These are phyloP conservation scores for Acmispon strigosus DNA, from an alignment of 306 rosid genomes.

Conservation along the genomic window DNA sequence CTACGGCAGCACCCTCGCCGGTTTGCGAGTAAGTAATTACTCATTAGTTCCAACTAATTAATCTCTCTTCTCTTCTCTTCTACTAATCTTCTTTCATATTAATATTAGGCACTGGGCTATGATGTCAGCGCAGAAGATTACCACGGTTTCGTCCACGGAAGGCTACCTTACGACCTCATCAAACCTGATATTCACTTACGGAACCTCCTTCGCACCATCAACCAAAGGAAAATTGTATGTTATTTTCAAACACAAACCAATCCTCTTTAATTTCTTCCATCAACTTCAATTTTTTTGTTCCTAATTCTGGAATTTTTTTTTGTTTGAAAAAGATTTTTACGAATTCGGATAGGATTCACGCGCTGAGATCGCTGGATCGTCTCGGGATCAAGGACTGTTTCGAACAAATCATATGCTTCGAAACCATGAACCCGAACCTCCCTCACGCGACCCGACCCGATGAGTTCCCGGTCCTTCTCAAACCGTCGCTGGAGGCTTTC, in stretches of 20 bases:
- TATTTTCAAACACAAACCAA: background rate
- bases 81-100: too few species aligned
- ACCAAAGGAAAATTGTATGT: slow-evolving; percentile 64
- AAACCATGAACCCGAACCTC: slow-evolving; percentile 82
- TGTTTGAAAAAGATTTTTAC: slow-evolving; percentile 68
- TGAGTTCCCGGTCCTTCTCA: slow-evolving; percentile 65
- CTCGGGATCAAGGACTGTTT: slow-evolving; percentile 63
- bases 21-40: slow-evolving; percentile 70
- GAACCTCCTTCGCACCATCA: slow-evolving; percentile 45
- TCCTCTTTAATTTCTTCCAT: background rate
- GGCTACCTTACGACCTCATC: slow-evolving; percentile 69
- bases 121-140: slow-evolving; percentile 71
- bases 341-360: slow-evolving; percentile 73
- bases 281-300: background rate
- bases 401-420: slow-evolving; percentile 74
- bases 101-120: slow-evolving; percentile 76
- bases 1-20: slow-evolving; percentile 90
- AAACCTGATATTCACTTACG: slow-evolving; percentile 59
- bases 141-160: slow-evolving; percentile 95
- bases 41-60: too few species aligned
- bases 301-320: background rate
- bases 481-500: slow-evolving; percentile 74
- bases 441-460: slow-evolving; percentile 44
- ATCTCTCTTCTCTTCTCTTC: too few species aligned
- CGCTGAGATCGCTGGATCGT: slow-evolving; percentile 44